Evolutionary conservation across 2,329 filamentous ascomycete genomes (phyloP).

Genomic region (Zalaria sp.): DNA sequence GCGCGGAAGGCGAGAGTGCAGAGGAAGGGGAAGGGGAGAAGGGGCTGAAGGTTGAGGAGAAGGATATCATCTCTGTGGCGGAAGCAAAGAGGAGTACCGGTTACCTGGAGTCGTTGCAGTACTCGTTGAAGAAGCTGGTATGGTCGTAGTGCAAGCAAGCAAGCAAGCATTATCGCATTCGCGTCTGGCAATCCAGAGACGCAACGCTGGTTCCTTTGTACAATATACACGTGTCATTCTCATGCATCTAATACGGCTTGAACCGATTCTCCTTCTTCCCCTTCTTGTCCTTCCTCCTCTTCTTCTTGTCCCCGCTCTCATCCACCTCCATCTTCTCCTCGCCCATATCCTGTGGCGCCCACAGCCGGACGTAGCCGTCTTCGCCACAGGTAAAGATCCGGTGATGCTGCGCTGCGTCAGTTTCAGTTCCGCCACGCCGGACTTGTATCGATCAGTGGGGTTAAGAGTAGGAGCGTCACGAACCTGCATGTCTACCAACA

Average conservation of each 20-base stretch:
- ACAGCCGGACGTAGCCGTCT: slow-evolving; percentile 30
- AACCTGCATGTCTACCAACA: slow-evolving; percentile 21
- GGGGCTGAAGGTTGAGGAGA: slow-evolving; percentile 33
- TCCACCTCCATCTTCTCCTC: slow-evolving; percentile 5
- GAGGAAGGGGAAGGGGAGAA: slow-evolving; percentile 4
- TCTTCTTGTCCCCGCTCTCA: slow-evolving; percentile 8
- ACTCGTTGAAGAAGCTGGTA: slow-evolving; percentile 85
- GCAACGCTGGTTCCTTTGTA: no score
- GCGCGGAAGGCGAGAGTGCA: slow-evolving; percentile 9
- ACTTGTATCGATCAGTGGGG: no score
- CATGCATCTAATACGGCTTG: slow-evolving; percentile 20
- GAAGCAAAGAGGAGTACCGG: slow-evolving; percentile 83
- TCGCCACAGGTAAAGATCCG: slow-evolving; percentile 33
- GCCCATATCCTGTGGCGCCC: slow-evolving; percentile 16
- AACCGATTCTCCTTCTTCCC: slow-evolving; percentile 21
- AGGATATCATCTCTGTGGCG: slow-evolving; percentile 66
- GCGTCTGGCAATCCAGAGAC: no score
- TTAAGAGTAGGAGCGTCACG: slow-evolving; percentile 4
- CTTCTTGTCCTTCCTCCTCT: slow-evolving; percentile 18
- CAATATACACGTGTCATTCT: neutral
- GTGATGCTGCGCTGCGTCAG: slow-evolving; percentile 1
- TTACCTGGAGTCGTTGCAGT: slow-evolving; percentile 71
- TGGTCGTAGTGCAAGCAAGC: slow-evolving; percentile 42
- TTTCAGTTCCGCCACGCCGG: neutral
- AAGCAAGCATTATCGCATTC: no score